Conservation (phyloP, 2,329 filamentous ascomycete genomes). For the Apiospora sp. region DNA sequence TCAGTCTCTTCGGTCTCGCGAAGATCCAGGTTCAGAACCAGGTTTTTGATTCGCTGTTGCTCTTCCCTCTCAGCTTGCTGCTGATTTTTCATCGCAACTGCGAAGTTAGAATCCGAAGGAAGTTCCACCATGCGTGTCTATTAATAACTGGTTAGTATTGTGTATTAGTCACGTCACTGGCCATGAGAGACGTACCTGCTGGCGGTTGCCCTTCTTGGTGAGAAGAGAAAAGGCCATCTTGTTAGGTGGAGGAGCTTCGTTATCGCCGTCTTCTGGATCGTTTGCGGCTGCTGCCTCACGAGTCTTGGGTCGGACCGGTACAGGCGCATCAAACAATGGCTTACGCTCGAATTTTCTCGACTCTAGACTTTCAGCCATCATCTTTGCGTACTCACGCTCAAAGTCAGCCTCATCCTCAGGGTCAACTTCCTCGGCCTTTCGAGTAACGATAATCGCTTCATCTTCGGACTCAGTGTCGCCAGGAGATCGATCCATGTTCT, state of each 20-base stretch:
- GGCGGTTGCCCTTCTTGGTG: slow-evolving; percentile 94
- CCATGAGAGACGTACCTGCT: slow-evolving; percentile 68
- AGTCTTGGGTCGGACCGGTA: slow-evolving; percentile 82
- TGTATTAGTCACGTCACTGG: background rate
- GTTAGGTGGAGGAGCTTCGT: slow-evolving; percentile 46
- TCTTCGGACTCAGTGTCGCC: slow-evolving; percentile 76
- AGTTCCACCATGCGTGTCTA: slow-evolving; percentile 92
- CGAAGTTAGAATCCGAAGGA: slow-evolving; percentile 90
- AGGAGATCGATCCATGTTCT: slow-evolving; percentile 56
- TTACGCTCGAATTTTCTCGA: slow-evolving; percentile 96
- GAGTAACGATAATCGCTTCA: slow-evolving; percentile 89
- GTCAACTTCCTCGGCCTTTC: slow-evolving; percentile 88
- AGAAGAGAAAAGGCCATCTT: slow-evolving; percentile 98
- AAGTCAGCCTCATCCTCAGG: slow-evolving; percentile 97
- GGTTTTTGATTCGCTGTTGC: slow-evolving; percentile 97
- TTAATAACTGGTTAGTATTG: background rate
- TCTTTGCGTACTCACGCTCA: slow-evolving; percentile 95
- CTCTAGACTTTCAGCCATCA: slow-evolving; percentile 97
- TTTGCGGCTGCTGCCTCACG: slow-evolving; percentile 61
- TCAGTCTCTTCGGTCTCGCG: slow-evolving; percentile 82
- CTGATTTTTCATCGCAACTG: slow-evolving; percentile 93
- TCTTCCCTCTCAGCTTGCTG: slow-evolving; percentile 95
- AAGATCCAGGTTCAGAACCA: slow-evolving; percentile 96
- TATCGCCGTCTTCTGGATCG: slow-evolving; percentile 47
- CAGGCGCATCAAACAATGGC: slow-evolving; percentile 91